Percentiles rank a stretch among this genome's conserved stretches.
Evolutionary conservation across 2,329 filamentous ascomycete genomes (phyloP).

Genomic region (Bertia moriformis): DNA sequence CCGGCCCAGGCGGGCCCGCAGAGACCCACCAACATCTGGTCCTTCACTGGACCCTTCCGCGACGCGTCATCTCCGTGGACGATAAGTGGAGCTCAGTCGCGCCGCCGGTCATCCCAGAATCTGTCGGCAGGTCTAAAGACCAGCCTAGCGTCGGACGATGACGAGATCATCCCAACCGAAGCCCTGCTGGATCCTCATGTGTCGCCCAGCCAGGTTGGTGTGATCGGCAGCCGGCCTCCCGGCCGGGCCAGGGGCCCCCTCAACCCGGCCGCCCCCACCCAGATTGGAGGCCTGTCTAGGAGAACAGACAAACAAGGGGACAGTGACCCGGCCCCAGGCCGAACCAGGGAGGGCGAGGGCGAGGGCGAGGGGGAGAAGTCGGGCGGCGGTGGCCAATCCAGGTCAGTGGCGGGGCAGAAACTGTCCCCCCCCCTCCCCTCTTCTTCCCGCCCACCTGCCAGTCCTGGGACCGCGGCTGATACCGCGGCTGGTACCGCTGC

Average conservation of each 20-base stretch:
- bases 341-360: too few species aligned
- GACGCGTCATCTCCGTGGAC: slow-evolving; percentile 28
- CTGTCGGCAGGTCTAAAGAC: too few species aligned
- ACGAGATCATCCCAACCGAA: slow-evolving; percentile 46
- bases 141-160: slow-evolving; percentile 46
- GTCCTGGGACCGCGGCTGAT: too few species aligned
- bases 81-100: slow-evolving; percentile 31
- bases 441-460: too few species aligned
- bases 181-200: slow-evolving; percentile 35
- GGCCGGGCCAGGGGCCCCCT: slow-evolving; percentile 38
- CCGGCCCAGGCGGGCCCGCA: too few species aligned
- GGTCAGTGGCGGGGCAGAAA: too few species aligned
- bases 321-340: slow-evolving; percentile 3
- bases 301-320: slow-evolving; percentile 20
- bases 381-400: too few species aligned
- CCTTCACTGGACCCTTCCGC: slow-evolving; percentile 32
- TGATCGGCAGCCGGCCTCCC: slow-evolving; percentile 67
- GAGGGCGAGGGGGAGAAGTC: too few species aligned
- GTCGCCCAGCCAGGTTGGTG: slow-evolving; percentile 43
- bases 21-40: too few species aligned
- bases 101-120: slow-evolving; percentile 44
- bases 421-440: too few species aligned
- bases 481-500: too few species aligned
- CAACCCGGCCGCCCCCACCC: slow-evolving; percentile 80
- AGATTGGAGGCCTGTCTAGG: slow-evolving; percentile 58